A percentile compares a stretch with the other conserved stretches of the same genome.
Evolutionary conservation across 768 basidiomycete species (phyloP).

Genomic region (Chalciporus pseudorubinellus): DNA sequence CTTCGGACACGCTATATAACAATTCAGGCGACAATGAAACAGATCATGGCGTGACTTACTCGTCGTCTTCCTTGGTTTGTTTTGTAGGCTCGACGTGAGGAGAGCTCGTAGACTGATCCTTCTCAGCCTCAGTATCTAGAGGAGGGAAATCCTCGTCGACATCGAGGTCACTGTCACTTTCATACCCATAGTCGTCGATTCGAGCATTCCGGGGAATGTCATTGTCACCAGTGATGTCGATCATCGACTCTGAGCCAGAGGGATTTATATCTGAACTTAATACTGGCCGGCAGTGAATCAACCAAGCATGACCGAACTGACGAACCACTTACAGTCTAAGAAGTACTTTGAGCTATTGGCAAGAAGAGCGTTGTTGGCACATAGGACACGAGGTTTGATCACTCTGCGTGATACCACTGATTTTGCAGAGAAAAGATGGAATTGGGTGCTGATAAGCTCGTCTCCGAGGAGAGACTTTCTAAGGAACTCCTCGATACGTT

Average conservation of each 20-base stretch:
- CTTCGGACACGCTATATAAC: constrained; percentile 9
- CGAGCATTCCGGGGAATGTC: constrained; percentile 6
- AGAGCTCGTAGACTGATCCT: background rate
- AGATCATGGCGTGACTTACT: background rate
- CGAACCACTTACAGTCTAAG: constrained; percentile 18
- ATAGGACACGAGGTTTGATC: constrained; percentile 20
- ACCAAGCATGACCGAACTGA: background rate
- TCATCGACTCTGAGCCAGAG: constrained; percentile 7
- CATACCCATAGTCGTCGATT: constrained; percentile 30
- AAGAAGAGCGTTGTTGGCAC: constrained; percentile 29
- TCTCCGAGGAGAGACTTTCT: constrained; percentile 28
- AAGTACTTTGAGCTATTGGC: constrained; percentile 30
- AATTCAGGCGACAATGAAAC: background rate
- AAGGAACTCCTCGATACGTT: constrained; percentile 20
- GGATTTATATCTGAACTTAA: constrained; percentile 8
- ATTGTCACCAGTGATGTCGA: constrained; percentile 12
- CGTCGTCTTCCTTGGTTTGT: constrained; percentile 3
- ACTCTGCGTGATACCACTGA: constrained; percentile 12
- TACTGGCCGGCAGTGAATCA: constrained; percentile 12
- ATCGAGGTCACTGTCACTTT: constrained; percentile 36
- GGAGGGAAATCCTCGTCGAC: constrained; percentile 16
- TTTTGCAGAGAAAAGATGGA: constrained; percentile 29
- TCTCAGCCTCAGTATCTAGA: background rate
- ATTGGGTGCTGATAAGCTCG: constrained; percentile 29
- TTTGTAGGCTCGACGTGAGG: background rate